A percentile compares a stretch with the other conserved stretches of the same genome.
These are phyloP conservation scores for Trifolium repens DNA, from an alignment of 306 rosid genomes.

Conservation along the genomic window DNA sequence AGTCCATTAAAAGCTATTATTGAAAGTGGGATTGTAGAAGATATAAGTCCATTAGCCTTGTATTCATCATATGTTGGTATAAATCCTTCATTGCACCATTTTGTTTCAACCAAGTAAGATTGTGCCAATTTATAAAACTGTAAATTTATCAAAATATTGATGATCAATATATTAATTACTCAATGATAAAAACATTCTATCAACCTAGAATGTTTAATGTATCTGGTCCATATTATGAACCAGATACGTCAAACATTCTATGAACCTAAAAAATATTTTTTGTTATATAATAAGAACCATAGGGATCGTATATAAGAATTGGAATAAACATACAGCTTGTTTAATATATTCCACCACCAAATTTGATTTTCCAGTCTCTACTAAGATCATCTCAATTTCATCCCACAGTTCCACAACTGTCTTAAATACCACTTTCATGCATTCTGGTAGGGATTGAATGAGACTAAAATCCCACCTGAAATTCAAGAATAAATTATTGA, in stretches of 20 bases:
- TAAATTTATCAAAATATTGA: not conserved
- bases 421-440: conserved; percentile 40
- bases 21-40: not conserved
- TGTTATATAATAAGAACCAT: no score
- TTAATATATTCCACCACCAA: conserved; percentile 20
- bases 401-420: conserved; percentile 22
- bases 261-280: no score
- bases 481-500: not conserved
- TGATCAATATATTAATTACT: not conserved
- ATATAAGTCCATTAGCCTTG: conserved; percentile 17
- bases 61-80: conserved; percentile 52
- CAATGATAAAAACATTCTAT: not conserved
- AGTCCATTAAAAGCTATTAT: conserved; percentile 29
- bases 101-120: conserved; percentile 46
- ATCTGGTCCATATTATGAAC: no score
- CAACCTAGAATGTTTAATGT: no score
- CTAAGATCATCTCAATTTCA: conserved; percentile 19
- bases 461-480: conserved; percentile 35
- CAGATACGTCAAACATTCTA: no score
- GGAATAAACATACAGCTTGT: conserved; percentile 4
- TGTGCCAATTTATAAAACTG: conserved; percentile 23
- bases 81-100: conserved; percentile 43
- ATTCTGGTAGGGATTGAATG: conserved; percentile 37
- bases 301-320: not conserved
- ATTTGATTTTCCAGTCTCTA: conserved; percentile 12